Base-by-base conservation (phyloP, 2,329 filamentous ascomycete genomes). In the Microcyclospora tardicrescens region DNA sequence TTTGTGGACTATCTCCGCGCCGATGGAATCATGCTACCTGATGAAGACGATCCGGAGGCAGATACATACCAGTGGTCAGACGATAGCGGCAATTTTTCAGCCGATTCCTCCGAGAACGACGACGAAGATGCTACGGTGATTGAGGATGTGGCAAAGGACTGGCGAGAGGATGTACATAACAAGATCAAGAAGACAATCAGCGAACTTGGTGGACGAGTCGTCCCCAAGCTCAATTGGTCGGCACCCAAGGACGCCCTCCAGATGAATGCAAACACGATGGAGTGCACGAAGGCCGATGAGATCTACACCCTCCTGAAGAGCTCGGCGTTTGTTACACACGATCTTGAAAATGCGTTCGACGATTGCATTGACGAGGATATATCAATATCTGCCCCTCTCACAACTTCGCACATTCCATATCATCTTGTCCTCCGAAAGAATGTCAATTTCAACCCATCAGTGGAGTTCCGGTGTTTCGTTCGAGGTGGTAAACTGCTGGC, bases 191-290 rank as follows among this genome's bases (percentile, higher is more conserved):
- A 75, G 16, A 82, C 75, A 32, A 95, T 98, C 45, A 62, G 69
- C 10, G 81, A 87, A 51, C 72, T 96, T 1, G 87, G 84, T 12
- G 89, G 89, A 42, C 77, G 79, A 43, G 87, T 94, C 8, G 79
- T 82, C 2, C 91, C 91, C 1, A 98, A 98, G 62, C 67, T 98
- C 34, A 96, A 96, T 65, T 98, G 91, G 91, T 95, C 87, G 5
- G 80, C 86, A 3, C 91, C 91, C 3, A 94, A 95, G 60, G 91
- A 98, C 57, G 91, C 91, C 8, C 84, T 83, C 15, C 95, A 86
- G 81, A 95, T 98, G 61, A 62, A 79, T 62, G 63, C 73, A 58
- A 98, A 98, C 61, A 93, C 84, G 34, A 81, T 95, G 64, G 85
- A 93, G 60, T 98, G 91, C 62, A 79, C 77, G 3, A 78, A 77